phyloP scores from a whole-genome alignment of 2,329 filamentous ascomycete genomes.

The Penicillium sp. region DNA sequence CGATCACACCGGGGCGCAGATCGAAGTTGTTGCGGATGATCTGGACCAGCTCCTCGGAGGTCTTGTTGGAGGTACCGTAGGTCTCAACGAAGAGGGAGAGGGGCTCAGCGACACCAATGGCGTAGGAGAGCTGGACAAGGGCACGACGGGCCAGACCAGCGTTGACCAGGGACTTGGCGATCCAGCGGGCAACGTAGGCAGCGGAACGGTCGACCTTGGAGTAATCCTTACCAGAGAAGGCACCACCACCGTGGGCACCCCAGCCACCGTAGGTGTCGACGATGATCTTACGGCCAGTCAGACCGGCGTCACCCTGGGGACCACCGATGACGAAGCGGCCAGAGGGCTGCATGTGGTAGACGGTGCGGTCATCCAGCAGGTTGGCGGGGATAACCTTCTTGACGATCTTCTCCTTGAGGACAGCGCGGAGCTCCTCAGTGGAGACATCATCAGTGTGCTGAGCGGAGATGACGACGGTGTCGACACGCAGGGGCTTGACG shows the following conservation, averaged over 20 bases:
- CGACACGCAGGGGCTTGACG: constrained; percentile 86
- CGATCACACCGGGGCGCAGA: constrained; percentile 96
- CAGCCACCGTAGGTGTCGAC: constrained; percentile 99
- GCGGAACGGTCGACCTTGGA: constrained; percentile 99
- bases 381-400: constrained; percentile 90
- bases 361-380: constrained; percentile 88
- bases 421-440: constrained; percentile 89
- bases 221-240: constrained; percentile 99
- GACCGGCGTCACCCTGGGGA: constrained; percentile 96
- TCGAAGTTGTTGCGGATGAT: constrained; percentile 98
- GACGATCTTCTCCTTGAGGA: constrained; percentile 97
- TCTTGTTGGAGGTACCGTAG: constrained; percentile 91
- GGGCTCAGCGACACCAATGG: constrained; percentile 97
- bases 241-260: constrained; percentile 99
- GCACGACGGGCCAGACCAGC: constrained; percentile 88
- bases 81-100: constrained; percentile 97
- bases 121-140: constrained; percentile 97
- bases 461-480: constrained; percentile 95
- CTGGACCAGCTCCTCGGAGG: constrained; percentile 88
- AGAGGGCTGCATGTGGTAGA: constrained; percentile 99
- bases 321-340: constrained; percentile 99
- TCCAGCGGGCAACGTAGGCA: constrained; percentile 96
- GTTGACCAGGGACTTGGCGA: constrained; percentile 95
- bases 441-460: constrained; percentile 89
- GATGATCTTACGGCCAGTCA: constrained; percentile 99